Base-by-base conservation (phyloP, 2,329 filamentous ascomycete species). In the Byssothecium circinans region DNA sequence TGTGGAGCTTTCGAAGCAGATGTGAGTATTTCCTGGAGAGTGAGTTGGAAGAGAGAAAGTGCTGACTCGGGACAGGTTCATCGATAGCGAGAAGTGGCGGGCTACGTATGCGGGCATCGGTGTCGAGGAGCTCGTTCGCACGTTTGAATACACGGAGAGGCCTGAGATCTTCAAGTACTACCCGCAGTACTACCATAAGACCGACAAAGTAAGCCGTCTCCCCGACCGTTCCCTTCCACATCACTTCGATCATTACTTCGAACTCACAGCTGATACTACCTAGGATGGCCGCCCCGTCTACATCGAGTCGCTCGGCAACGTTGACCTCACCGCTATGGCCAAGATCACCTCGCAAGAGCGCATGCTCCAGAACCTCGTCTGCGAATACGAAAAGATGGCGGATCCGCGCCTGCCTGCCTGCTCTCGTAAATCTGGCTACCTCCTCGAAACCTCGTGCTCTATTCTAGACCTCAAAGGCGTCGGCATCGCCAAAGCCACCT, bases 131-230 rank as follows among this genome's bases (percentile, higher is more conserved):
- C 81, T 89, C 30, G 83, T 92, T 45, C 84, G 83, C 54, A 86
- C 77, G 61, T 96, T 95, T 79, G 85, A 94, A 50, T 96, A 96
- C 78, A 80, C 81, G 55, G 91, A 96, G 81, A 94, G 92, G 74
- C 70, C 82, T 45, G 72, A 92, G 69, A 82, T 99, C 49, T 89
- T 89, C 74, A 79, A 92, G 75, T 96, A 88, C 80, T 99, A 99
- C 77, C 90, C 90, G 39, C 94, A 99, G 77, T 99, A 94, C 80
- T 99, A 99, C 79, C 94, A 99, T 83, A 96, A 96, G 79, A 92
- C 85, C 11, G 89, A 94, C 75, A 91, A 90, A 72, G 81, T 82
- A 69, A 17, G 67, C 54, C 33, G 15, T 17, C 20, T 32, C 12
- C 41, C 5, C 14, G 20, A 6, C 10, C 12, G 3, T 38, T 33